phyloP scores from a whole-genome alignment of 805 yeast genomes.

The Candida parachauliodes region DNA sequence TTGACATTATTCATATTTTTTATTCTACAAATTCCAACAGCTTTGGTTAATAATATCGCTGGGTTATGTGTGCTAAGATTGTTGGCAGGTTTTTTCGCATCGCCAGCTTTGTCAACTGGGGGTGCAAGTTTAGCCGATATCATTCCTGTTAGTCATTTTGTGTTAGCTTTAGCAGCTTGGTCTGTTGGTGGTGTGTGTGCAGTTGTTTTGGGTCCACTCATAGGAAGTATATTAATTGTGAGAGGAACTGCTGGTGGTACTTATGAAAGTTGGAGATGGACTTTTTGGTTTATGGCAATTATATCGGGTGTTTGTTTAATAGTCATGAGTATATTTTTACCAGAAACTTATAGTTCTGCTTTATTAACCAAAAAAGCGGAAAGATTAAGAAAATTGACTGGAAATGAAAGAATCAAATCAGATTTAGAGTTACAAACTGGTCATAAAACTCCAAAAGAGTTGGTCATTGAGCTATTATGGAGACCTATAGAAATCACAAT shows the following conservation, averaged over 20 bases:
- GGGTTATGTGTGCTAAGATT: slow-evolving; percentile 49
- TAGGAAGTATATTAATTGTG: slow-evolving; percentile 49
- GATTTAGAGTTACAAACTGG: slow-evolving; percentile 33
- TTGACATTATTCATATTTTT: slow-evolving; percentile 44
- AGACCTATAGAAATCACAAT: slow-evolving; percentile 48
- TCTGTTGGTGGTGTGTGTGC: slow-evolving; percentile 43
- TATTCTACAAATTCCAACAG: slow-evolving; percentile 55
- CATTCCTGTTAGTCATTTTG: slow-evolving; percentile 35
- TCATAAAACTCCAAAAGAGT: slow-evolving; percentile 16
- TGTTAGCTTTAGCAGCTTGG: slow-evolving; percentile 50
- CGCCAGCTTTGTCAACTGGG: slow-evolving; percentile 56
- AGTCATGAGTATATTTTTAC: slow-evolving; percentile 36
- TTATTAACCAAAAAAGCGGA: slow-evolving; percentile 45
- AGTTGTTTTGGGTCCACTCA: slow-evolving; percentile 53
- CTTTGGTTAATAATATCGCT: slow-evolving; percentile 47
- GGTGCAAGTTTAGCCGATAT: slow-evolving; percentile 57
- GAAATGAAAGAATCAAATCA: slow-evolving; percentile 40
- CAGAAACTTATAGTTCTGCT: slow-evolving; percentile 47
- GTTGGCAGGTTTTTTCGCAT: slow-evolving; percentile 51
- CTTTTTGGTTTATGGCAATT: slow-evolving; percentile 49
- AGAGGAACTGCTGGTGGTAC: neutral
- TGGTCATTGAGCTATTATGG: slow-evolving; percentile 29
- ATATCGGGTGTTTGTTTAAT: slow-evolving; percentile 14
- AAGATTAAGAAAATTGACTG: slow-evolving; percentile 46
- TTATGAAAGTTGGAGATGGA: slow-evolving; percentile 40